phyloP scores from a whole-genome alignment of 306 rosid species.

The Trifolium repens region DNA sequence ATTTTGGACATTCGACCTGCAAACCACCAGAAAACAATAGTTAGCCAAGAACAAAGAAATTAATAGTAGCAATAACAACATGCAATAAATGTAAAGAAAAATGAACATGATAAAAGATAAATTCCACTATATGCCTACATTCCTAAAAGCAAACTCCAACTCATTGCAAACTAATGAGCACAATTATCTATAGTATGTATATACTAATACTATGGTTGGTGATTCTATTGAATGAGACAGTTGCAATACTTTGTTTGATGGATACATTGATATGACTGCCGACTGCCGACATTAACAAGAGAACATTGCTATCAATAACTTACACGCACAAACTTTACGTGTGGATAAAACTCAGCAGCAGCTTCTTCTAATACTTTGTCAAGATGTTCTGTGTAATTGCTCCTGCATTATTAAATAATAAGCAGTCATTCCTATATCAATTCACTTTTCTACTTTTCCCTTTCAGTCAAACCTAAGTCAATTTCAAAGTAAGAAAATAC shows the following conservation, averaged over 20 bases:
- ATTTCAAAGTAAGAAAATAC: conserved; percentile 21
- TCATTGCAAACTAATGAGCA: conserved; percentile 13
- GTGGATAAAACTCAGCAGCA: conserved; percentile 83
- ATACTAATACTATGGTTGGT: background rate
- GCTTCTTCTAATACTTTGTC: conserved; percentile 86
- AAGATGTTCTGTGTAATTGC: conserved; percentile 77
- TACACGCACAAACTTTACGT: conserved; percentile 86
- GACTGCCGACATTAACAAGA: background rate
- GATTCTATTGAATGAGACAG: conserved; percentile 12
- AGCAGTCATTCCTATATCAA: conserved; percentile 31
- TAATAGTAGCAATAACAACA: background rate
- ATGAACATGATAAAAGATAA: background rate
- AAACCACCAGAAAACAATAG: conserved; percentile 38
- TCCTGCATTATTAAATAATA: conserved; percentile 54
- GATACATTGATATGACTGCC: background rate
- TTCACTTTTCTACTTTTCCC: background rate
- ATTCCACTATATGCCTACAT: conserved; percentile 1
- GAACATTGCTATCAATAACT: conserved; percentile 41
- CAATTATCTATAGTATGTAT: background rate
- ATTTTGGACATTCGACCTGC: conserved; percentile 98
- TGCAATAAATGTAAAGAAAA: background rate
- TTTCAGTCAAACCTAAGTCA: conserved; percentile 23
- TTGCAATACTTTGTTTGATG: background rate
- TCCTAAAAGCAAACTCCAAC: conserved; percentile 25
- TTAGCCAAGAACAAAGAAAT: conserved; percentile 19